These are phyloP conservation scores for Solanum bulbocastanum DNA, from an alignment of 257 asterid genomes.

Conservation along the genomic window DNA sequence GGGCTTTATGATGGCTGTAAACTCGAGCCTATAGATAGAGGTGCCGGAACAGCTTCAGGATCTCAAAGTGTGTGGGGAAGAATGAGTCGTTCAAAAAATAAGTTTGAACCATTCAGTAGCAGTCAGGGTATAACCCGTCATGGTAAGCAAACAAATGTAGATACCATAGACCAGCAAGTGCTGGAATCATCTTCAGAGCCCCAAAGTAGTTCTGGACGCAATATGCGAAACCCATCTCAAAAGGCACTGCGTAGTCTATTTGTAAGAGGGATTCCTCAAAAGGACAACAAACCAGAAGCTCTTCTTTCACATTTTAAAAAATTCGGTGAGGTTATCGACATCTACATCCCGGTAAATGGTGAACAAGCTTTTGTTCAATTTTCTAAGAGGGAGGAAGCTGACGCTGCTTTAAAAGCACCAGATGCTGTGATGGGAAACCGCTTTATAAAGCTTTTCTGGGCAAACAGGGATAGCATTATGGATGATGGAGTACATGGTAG, in stretches of 20 bases:
- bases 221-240: constrained; percentile 47
- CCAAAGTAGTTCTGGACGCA: constrained; percentile 38
- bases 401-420: constrained; percentile 79
- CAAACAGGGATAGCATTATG: constrained; percentile 78
- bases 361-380: constrained; percentile 93
- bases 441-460: constrained; percentile 95
- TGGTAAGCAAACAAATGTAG: constrained; percentile 29
- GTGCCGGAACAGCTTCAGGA: constrained; percentile 27
- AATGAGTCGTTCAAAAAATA: constrained; percentile 38
- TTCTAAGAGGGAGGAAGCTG: constrained; percentile 88
- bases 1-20: constrained; percentile 42
- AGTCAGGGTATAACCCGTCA: constrained; percentile 24
- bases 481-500: constrained; percentile 41
- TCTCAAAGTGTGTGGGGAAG: constrained; percentile 81
- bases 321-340: constrained; percentile 81
- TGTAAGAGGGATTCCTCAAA: constrained; percentile 69
- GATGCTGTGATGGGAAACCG: constrained; percentile 99
- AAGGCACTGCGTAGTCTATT: constrained; percentile 77
- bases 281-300: constrained; percentile 80
- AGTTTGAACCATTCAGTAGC: constrained; percentile 23
- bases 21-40: constrained; percentile 28
- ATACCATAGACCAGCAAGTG: constrained; percentile 28
- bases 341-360: constrained; percentile 56
- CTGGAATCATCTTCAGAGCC: constrained; percentile 39
- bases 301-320: constrained; percentile 86